Percentiles rank a stretch among this genome's conserved stretches.
Conservation (phyloP, 148 eudicot genomes). For the Rhododendron henanense region DNA sequence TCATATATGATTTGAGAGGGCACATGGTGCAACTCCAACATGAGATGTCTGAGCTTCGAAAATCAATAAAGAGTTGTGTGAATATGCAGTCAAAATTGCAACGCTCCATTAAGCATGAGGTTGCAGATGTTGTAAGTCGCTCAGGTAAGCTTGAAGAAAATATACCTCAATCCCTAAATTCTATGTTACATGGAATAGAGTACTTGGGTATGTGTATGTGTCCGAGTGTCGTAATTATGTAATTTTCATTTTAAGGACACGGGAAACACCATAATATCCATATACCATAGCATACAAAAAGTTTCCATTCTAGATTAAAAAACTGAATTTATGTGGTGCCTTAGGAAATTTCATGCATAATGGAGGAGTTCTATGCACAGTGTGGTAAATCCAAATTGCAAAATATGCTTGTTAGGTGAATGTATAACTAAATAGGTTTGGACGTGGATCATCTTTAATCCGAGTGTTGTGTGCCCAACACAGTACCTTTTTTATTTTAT, state of each 20-base stretch:
- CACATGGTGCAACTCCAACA: slow-evolving; percentile 65
- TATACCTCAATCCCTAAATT: neutral
- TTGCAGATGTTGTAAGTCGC: slow-evolving; percentile 20
- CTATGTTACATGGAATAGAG: neutral
- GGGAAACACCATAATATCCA: neutral
- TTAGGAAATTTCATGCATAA: neutral
- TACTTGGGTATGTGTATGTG: neutral
- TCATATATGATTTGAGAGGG: slow-evolving; percentile 56
- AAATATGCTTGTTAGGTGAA: neutral
- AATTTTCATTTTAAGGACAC: neutral
- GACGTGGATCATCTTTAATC: neutral
- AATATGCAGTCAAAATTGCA: slow-evolving; percentile 52
- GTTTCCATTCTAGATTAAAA: neutral
- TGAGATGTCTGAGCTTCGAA: slow-evolving; percentile 63
- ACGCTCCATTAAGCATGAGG: slow-evolving; percentile 34
- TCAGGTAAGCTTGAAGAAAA: slow-evolving; percentile 29
- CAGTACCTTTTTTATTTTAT: neutral
- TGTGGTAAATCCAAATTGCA: neutral
- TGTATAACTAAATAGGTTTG: neutral
- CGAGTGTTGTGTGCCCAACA: neutral
- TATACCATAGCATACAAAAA: neutral
- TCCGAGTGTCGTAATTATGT: neutral
- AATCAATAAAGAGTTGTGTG: slow-evolving; percentile 55
- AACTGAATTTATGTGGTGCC: neutral
- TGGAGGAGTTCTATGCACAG: neutral